These are phyloP conservation scores for Raphidocelis subcapitata DNA, from an alignment of 139 green algal species.

Conservation along the genomic window DNA sequence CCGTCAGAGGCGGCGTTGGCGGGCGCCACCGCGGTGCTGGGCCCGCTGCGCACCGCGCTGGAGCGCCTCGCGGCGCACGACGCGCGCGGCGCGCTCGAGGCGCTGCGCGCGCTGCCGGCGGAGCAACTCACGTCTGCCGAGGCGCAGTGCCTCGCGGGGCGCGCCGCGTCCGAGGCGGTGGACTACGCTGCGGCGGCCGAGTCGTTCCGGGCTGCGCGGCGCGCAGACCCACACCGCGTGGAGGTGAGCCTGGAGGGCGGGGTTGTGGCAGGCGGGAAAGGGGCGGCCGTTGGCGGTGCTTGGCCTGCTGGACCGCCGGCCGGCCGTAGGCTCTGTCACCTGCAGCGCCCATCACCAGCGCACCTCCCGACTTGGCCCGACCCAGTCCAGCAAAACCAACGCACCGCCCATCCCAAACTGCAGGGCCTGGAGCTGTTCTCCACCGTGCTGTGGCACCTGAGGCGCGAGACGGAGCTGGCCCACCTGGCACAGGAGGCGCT, in stretches of 20 bases:
- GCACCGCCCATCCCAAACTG: not conserved
- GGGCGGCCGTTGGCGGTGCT: not conserved
- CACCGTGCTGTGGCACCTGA: slow-evolving; percentile 96
- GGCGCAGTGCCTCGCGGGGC: too few species aligned
- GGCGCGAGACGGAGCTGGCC: slow-evolving; percentile 81
- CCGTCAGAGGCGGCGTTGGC: too few species aligned
- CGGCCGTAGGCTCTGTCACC: too few species aligned
- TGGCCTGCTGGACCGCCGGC: not conserved
- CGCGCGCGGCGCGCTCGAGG: too few species aligned
- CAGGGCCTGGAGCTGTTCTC: slow-evolving; percentile 89
- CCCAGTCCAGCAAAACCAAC: not conserved
- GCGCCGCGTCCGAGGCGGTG: slow-evolving; percentile 64
- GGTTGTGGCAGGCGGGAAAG: not conserved
- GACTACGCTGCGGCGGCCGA: slow-evolving; percentile 78
- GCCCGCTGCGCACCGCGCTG: too few species aligned
- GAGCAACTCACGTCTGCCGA: too few species aligned
- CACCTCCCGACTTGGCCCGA: not conserved
- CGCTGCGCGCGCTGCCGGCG: too few species aligned
- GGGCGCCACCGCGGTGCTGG: too few species aligned
- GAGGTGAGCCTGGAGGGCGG: slow-evolving; percentile 34
- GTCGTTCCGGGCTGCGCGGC: slow-evolving; percentile 9
- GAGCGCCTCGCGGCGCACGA: too few species aligned
- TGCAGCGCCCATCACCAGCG: too few species aligned
- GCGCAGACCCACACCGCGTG: slow-evolving; percentile 48
- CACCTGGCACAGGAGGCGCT: slow-evolving; percentile 84